Conservation (phyloP, 257 asterid species). For the Solanum sitiens region DNA sequence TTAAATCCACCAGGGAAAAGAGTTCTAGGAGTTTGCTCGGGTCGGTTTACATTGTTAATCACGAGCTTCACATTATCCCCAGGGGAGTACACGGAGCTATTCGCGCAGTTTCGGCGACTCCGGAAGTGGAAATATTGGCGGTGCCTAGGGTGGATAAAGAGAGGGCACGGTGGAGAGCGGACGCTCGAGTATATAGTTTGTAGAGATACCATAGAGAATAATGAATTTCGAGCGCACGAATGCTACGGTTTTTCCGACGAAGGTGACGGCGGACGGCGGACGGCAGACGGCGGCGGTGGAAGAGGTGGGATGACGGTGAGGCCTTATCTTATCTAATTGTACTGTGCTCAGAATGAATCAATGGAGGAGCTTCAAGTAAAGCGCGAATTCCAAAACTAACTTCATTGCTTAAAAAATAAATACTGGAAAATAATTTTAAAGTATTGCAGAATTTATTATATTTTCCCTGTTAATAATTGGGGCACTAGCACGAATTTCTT, state of each 20-base stretch:
- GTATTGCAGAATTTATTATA: background rate
- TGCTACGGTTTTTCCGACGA: background rate
- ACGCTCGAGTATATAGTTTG: background rate
- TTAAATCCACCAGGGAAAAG: slow-evolving; percentile 87
- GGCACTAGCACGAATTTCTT: background rate
- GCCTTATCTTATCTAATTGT: background rate
- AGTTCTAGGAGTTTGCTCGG: slow-evolving; percentile 41
- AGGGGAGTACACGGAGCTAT: slow-evolving; percentile 8
- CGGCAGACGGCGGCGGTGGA: background rate
- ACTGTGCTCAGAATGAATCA: background rate
- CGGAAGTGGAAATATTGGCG: slow-evolving; percentile 7
- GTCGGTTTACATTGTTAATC: slow-evolving; percentile 31
- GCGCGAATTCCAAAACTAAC: background rate
- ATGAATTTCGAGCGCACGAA: background rate
- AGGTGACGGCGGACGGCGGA: background rate
- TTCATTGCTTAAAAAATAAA: background rate
- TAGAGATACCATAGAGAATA: slow-evolving; percentile 1
- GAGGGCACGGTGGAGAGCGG: background rate
- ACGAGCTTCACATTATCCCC: background rate
- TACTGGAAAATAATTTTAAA: background rate
- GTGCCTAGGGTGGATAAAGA: background rate
- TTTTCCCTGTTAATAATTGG: too few species aligned
- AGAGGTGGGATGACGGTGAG: background rate
- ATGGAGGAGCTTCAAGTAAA: background rate
- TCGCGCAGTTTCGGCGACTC: background rate